Base-by-base conservation (phyloP, 2,329 filamentous ascomycete genomes). In the Cordyceps javanica region DNA sequence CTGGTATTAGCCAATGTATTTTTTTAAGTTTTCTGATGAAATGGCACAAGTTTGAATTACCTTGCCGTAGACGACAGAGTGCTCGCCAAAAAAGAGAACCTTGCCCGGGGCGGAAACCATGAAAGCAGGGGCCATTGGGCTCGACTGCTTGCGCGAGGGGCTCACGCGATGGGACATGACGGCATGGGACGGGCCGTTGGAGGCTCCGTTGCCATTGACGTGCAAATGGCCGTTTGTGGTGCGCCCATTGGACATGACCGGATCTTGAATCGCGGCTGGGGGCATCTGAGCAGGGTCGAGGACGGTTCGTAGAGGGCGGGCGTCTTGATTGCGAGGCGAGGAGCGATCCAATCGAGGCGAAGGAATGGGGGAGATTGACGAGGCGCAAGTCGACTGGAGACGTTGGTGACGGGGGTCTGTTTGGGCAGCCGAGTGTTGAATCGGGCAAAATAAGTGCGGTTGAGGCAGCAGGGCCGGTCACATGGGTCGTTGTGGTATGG, bases 21-120 rank as follows among this genome's bases (percentile, higher is more conserved):
- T n/a, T n/a, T n/a, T n/a, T n/a, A n/a, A n/a, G n/a, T n/a, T n/a
- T n/a, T n/a, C n/a, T n/a, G n/a, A n/a, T n/a, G n/a, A n/a, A n/a
- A n/a, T n/a, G n/a, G n/a, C n/a, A n/a, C n/a, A n/a, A n/a, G 11
- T 11, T 23, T 3, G 7, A 45, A 74, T 57, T 75, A 90, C 89
- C 83, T 97, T 97, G 69, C 92, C 92, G 69, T 99, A 86, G 21
- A 99, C 94, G n/a, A 97, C 94, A 2, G 94, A 89, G 76, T 99
- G 94, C 73, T 99, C 94, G 64, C 94, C 94, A 75, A 93, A 97
- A 55, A 97, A 90, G 71, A 99, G 99, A 69, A 97, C 94, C 72
- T 99, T 99, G 62, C 93, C 95, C 0, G 94, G 94, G 2, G 95
- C 93, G 16, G 94, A 97, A 58, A 97, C 92, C 90, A 99, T 96